Base-by-base conservation (phyloP, 2,329 filamentous ascomycete genomes). In the Endothia cerciana region DNA sequence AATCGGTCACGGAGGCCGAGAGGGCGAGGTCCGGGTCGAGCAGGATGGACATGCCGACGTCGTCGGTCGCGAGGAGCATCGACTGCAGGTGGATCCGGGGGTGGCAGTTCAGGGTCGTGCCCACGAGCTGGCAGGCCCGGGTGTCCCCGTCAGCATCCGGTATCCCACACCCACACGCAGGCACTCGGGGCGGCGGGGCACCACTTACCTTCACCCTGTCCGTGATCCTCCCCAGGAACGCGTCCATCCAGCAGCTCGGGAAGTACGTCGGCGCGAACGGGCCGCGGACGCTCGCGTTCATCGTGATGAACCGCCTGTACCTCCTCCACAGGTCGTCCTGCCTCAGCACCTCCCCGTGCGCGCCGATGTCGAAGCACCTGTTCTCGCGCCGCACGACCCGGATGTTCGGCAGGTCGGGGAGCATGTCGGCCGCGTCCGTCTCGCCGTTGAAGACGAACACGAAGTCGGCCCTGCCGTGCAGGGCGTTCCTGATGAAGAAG, bases 361-460 rank as follows among this genome's bases (percentile, higher is more conserved):
- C 74, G 22, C 73, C 74, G 0, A 77, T 70, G 53, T 76, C 75
- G 65, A 72, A 77, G 64, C 75, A 78, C 17, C 67, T 70, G 60
- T 75, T 73, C 4, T 68, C 43, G 3, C 73, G 71, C 7, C 68
- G 62, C n/a, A 77, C 63, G 15, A 75, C 53, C 17, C 70, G 71
- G 38, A 77, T 70, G 65, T 78, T 77, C 6, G 68, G 47, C 57
- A 66, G 62, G 1, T 74, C 72, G 53, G 77, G 73, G 3, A 69
- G n/a, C 6, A 71, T 45, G 11, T 55, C 38, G 22, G 60, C 47
- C 4, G 68, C 69, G 40, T 72, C 65, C 17, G 74, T 75, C 53
- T 72, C 68, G 25, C 76, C 76, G 45, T 77, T 76, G 45, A 78
- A 68, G 61, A 78, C 74, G 70, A 78, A 77, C 56, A 78, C 69